Percentiles rank a stretch among this genome's conserved stretches.
Evolutionary conservation across 768 basidiomycete genomes (phyloP).

Genomic region (Calocera viscosa): DNA sequence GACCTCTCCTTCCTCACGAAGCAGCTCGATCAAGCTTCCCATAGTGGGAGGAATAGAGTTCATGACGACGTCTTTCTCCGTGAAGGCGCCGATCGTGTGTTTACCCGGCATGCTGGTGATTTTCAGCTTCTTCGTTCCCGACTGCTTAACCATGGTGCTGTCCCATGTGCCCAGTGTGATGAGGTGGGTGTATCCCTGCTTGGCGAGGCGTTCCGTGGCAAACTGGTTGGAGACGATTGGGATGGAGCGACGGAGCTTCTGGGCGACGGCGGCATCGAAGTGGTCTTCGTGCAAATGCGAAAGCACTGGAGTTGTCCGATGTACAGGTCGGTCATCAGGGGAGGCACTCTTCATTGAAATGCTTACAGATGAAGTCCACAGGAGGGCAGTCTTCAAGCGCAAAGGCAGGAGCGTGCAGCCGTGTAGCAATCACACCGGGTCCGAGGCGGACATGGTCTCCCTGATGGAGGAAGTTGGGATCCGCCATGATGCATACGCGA

Average conservation of each 20-base stretch:
- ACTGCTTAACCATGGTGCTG: conserved; percentile 14
- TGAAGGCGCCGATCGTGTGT: conserved; percentile 23
- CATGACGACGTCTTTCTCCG: conserved; percentile 20
- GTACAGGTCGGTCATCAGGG: background rate
- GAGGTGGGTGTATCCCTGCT: conserved; percentile 14
- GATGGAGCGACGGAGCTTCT: conserved; percentile 25
- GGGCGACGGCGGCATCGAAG: conserved; percentile 28
- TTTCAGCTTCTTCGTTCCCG: conserved; percentile 12
- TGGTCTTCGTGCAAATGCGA: conserved; percentile 22
- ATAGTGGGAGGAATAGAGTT: conserved; percentile 25
- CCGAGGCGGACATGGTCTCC: conserved; percentile 25
- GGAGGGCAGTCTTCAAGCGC: conserved; percentile 24
- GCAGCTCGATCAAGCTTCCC: conserved; percentile 24
- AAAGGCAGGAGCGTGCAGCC: conserved; percentile 26
- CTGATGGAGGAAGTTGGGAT: conserved; percentile 23
- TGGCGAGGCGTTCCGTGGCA: conserved; percentile 18
- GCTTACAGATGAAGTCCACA: conserved; percentile 26
- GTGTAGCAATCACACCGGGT: conserved; percentile 24
- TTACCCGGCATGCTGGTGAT: conserved; percentile 26
- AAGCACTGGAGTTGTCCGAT: background rate
- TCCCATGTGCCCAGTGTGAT: conserved; percentile 21
- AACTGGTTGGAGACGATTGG: conserved; percentile 28
- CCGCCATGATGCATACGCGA: conserved; percentile 22
- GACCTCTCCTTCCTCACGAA: conserved; percentile 11
- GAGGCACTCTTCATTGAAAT: conserved; percentile 17